Base-by-base conservation (phyloP, 1,284 basidiomycete genomes). In the Sphagnurus paluster region DNA sequence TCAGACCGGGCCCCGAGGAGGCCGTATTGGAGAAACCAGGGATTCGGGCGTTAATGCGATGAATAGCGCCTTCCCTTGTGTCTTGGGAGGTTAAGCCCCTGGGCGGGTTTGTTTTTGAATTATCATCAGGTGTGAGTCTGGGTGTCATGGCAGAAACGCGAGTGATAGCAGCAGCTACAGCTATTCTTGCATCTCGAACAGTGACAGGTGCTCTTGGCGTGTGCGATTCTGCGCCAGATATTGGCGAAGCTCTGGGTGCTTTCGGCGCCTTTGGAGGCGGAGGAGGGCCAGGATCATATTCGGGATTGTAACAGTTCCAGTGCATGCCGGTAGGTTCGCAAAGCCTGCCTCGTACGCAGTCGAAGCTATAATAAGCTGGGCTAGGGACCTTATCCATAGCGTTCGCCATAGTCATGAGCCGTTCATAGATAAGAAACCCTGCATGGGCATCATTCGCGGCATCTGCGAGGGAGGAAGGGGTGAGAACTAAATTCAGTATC, bases 391-490 rank as follows among this genome's bases (percentile, higher is more conserved):
- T 70, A 14, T 57, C 43, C 59, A 80, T 68, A 5, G 56, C 46
- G 13, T 61, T 49, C 4, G 70, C 63, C 70, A 80, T 72, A 5
- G 50, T 48, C 7, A 63, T 49, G 7, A 87, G 65, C 25, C 60
- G 68, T 32, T 57, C 62, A 60, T 79, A 82, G 19, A 87, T 53
- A 0, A 63, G 53, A 50, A 76, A 75, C 8, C 77, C 82, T 2
- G 82, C 74, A 57, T 82, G 77, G 1, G 81, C 80, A 53, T 90
- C 87, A 56, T 87, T 86, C 24, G 77, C 79, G 5, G 87, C 87
- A 63, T 90, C 87, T 90, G 43, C 21, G 36, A 24, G 29, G 16
- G 19, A 29, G 38, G 10, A 44, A 8, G 21, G n/a, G n/a, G 16
- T 17, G 34, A 34, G 39, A 33, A 37, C 36, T 52, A n/a, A 51